phyloP scores from a whole-genome alignment of 768 basidiomycete genomes.

The Leccinum boreale region DNA sequence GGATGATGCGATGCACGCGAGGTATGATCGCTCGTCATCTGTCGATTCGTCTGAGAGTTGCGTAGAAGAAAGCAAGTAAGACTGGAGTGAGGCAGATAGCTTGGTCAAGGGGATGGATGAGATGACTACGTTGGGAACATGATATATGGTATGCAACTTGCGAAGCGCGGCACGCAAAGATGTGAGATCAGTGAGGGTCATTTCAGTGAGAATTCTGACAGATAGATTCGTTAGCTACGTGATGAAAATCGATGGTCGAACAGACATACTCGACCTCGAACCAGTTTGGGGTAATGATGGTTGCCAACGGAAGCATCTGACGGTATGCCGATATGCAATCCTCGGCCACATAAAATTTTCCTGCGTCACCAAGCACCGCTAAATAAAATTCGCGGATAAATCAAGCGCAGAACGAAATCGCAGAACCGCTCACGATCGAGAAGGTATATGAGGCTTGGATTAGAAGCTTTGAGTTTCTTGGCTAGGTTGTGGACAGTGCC shows the following conservation, averaged over 20 bases:
- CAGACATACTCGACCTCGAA: constrained; percentile 88
- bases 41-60: neutral
- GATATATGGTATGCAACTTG: constrained; percentile 72
- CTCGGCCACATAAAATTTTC: constrained; percentile 81
- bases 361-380: constrained; percentile 96
- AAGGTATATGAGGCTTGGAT: constrained; percentile 72
- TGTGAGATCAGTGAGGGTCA: constrained; percentile 58
- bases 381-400: neutral
- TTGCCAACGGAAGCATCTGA: constrained; percentile 73
- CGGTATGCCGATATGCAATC: constrained; percentile 88
- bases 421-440: constrained; percentile 73
- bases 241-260: neutral
- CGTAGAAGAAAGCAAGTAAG: constrained; percentile 34
- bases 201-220: constrained; percentile 70
- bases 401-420: neutral
- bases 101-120: constrained; percentile 80
- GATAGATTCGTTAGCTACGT: neutral
- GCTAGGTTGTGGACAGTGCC: constrained; percentile 62
- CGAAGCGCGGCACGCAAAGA: constrained; percentile 68
- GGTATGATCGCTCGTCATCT: constrained; percentile 38
- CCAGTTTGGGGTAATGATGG: constrained; percentile 96
- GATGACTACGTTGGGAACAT: constrained; percentile 85
- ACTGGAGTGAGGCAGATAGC: constrained; percentile 55
- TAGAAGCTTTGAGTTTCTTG: constrained; percentile 52
- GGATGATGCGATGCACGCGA: constrained; percentile 82